These are phyloP conservation scores for Rhizopus delemar DNA, from an alignment of 371 early-diverging fungal species.

Conservation along the genomic window DNA sequence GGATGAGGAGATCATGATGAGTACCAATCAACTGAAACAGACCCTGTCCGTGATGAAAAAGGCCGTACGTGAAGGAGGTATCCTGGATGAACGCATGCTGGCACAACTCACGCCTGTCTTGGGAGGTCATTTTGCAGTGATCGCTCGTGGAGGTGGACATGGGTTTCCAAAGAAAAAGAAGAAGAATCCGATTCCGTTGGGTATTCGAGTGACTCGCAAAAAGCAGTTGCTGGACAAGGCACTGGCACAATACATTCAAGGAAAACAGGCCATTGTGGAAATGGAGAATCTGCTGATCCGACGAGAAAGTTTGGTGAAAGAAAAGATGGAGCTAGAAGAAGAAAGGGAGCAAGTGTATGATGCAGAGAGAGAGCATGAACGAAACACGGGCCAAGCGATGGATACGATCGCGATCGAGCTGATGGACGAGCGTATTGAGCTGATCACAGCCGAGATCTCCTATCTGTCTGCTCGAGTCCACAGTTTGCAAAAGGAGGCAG, in stretches of 20 bases:
- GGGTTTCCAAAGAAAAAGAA: conserved; percentile 27
- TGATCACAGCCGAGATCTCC: conserved; percentile 76
- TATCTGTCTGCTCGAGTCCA: conserved; percentile 68
- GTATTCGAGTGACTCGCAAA: conserved; percentile 32
- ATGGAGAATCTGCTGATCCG: conserved; percentile 39
- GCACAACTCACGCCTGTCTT: conserved; percentile 39
- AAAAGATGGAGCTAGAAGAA: conserved; percentile 62
- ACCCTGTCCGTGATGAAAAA: conserved; percentile 51
- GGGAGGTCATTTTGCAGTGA: conserved; percentile 46
- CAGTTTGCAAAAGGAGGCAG: conserved; percentile 64
- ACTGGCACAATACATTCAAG: conserved; percentile 40
- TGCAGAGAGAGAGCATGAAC: conserved; percentile 53
- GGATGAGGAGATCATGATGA: conserved; percentile 52
- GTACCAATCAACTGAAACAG: conserved; percentile 59
- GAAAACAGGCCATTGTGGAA: conserved; percentile 41
- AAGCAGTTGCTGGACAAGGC: conserved; percentile 64
- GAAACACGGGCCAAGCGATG: conserved; percentile 39
- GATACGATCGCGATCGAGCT: conserved; percentile 56
- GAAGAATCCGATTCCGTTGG: conserved; percentile 26
- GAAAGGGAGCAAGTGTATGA: conserved; percentile 64
- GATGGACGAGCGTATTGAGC: conserved; percentile 77
- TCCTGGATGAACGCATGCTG: conserved; percentile 46
- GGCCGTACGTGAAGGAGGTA: conserved; percentile 50
- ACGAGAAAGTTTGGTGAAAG: conserved; percentile 57
- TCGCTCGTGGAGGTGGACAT: conserved; percentile 35